Percentiles rank a stretch among this genome's conserved stretches.
phyloP scores from a whole-genome alignment of 2,329 filamentous ascomycete genomes.

The Ophiosphaerella korrae region DNA sequence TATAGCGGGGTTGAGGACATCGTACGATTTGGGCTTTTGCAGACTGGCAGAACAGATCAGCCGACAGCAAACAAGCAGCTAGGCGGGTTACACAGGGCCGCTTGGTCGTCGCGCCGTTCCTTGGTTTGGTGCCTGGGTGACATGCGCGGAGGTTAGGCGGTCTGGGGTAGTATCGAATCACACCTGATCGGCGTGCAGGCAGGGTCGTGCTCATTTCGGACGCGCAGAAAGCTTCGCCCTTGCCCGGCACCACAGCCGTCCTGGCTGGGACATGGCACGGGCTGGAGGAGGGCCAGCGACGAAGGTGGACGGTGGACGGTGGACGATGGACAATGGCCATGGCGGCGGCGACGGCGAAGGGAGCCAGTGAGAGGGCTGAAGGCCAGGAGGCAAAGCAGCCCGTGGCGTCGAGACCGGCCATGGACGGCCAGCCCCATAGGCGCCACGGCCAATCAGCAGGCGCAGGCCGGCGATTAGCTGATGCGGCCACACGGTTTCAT shows the following conservation, averaged over 20 bases:
- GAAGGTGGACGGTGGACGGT: no score
- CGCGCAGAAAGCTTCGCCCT: conserved; percentile 16
- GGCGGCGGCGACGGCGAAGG: no score
- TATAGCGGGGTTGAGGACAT: neutral
- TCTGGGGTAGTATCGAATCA: neutral
- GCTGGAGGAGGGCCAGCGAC: no score
- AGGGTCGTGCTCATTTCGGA: conserved; percentile 6
- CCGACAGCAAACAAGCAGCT: conserved; percentile 13
- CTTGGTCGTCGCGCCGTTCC: conserved; percentile 15
- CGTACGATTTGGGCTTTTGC: conserved; percentile 28
- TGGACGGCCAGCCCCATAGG: conserved; percentile 12
- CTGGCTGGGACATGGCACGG: no score
- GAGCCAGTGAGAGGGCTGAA: no score
- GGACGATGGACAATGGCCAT: no score
- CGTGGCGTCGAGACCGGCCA: conserved; percentile 1
- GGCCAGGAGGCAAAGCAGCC: conserved; percentile 3
- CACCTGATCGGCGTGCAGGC: neutral
- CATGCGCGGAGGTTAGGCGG: neutral
- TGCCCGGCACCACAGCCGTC: no score
- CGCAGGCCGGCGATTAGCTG: neutral
- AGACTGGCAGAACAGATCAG: conserved; percentile 25
- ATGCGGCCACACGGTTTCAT: neutral
- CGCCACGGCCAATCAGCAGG: conserved; percentile 11
- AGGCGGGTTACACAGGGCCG: conserved; percentile 13
- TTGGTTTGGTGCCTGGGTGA: conserved; percentile 8